These are phyloP conservation scores for Sechiopsis laciniata DNA, from an alignment of 306 rosid species.

Conservation along the genomic window DNA sequence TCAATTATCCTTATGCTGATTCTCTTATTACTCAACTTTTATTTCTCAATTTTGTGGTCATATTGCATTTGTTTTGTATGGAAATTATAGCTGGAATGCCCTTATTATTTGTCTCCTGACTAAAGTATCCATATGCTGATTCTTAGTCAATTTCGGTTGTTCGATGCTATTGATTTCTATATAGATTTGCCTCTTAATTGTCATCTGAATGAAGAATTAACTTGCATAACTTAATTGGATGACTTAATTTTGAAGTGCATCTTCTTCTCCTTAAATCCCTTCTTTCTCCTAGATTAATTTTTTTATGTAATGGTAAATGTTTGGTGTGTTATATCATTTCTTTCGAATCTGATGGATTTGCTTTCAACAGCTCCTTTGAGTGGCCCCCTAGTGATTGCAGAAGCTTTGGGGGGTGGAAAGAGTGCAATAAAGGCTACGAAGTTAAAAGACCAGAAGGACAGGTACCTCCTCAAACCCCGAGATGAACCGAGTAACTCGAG, in stretches of 20 bases:
- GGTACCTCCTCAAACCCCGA: conserved; percentile 80
- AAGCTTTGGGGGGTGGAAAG: conserved; percentile 61
- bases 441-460: conserved; percentile 72
- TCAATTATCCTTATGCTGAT: no score
- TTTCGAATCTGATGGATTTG: conserved; percentile 31
- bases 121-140: background rate
- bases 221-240: background rate
- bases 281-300: conserved; percentile 1
- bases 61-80: background rate
- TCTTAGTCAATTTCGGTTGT: background rate
- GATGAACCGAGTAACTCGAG: conserved; percentile 46
- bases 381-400: conserved; percentile 89
- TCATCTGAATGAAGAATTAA: background rate
- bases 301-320: background rate
- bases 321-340: background rate
- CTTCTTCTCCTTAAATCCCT: background rate
- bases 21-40: no score
- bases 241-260: conserved; percentile 6
- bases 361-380: conserved; percentile 79
- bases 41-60: background rate
- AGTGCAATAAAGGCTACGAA: conserved; percentile 47
- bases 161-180: background rate
- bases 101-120: background rate
- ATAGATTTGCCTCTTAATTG: background rate
- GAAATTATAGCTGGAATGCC: background rate